Evolutionary conservation across 2,329 filamentous ascomycete genomes (phyloP).

Genomic region (Cladosporium colombiae): DNA sequence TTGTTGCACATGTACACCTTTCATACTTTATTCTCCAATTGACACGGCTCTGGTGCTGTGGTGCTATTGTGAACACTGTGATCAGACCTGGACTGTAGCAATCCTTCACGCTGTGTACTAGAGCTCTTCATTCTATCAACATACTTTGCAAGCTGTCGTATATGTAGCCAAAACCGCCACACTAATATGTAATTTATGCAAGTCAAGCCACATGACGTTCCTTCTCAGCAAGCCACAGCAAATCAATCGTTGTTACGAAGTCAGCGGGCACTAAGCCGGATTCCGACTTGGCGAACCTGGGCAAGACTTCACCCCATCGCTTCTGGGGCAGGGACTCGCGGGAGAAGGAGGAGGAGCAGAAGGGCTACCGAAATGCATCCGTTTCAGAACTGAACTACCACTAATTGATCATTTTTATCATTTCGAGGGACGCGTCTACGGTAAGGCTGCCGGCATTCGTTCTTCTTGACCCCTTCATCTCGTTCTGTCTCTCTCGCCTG

Average conservation of each 20-base stretch:
- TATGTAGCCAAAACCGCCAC: neutral
- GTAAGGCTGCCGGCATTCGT: neutral
- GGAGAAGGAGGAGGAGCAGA: neutral
- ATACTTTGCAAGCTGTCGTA: neutral
- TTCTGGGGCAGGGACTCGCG: constrained; percentile 4
- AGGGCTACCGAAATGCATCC: constrained; percentile 1
- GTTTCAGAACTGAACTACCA: neutral
- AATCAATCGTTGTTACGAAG: neutral
- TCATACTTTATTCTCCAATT: neutral
- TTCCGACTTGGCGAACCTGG: constrained; percentile 4
- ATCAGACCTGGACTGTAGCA: neutral
- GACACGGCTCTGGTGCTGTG: neutral
- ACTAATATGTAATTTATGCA: neutral
- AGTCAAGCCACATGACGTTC: neutral
- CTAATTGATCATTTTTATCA: neutral
- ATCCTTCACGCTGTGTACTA: neutral
- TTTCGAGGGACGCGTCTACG: neutral
- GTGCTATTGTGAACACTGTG: neutral
- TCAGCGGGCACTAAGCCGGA: neutral
- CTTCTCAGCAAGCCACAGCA: constrained; percentile 1
- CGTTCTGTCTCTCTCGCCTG: neutral
- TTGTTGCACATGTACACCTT: neutral
- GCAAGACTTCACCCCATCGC: neutral
- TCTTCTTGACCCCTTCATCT: neutral
- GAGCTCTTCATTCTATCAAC: neutral